phyloP scores from a whole-genome alignment of 148 eudicot species.

The Drosera capensis region DNA sequence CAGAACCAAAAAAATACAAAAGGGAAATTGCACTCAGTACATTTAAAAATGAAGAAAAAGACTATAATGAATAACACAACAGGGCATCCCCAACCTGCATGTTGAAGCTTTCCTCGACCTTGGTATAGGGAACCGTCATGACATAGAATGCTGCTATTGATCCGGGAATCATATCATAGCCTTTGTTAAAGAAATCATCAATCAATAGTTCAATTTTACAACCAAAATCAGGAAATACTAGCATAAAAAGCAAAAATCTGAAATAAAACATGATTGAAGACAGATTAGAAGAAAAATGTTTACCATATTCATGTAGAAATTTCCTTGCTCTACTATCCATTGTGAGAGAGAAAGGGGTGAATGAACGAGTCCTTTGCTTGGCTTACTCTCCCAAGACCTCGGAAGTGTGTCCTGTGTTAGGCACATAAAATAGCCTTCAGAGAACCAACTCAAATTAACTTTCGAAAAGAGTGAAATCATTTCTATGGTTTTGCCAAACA shows the following conservation, averaged over 20 bases:
- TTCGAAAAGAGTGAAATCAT: too few relatives aligned
- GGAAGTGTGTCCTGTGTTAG: too few relatives aligned
- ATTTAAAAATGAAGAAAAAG: too few relatives aligned
- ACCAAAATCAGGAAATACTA: neutral
- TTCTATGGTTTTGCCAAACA: too few relatives aligned
- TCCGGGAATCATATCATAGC: constrained; percentile 77
- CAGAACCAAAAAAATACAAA: constrained; percentile 4
- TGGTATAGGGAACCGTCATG: constrained; percentile 73
- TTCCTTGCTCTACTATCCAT: constrained; percentile 29
- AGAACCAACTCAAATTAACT: too few relatives aligned
- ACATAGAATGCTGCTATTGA: constrained; percentile 78
- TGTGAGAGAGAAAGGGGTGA: neutral
- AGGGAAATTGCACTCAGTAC: too few relatives aligned
- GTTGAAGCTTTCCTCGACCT: constrained; percentile 98
- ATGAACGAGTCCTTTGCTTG: too few relatives aligned
- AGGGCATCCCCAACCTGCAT: constrained; percentile 42
- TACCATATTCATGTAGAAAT: constrained; percentile 29
- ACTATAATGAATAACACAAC: neutral
- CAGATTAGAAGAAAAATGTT: neutral
- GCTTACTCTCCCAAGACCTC: too few relatives aligned
- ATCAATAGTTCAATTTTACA: neutral
- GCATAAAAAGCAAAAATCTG: neutral
- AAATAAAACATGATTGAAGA: neutral
- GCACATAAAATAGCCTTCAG: too few relatives aligned
- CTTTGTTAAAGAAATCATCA: constrained; percentile 13